Conservation (phyloP, 176 grass and related monocot species). For the Metroxylon sagu region DNA sequence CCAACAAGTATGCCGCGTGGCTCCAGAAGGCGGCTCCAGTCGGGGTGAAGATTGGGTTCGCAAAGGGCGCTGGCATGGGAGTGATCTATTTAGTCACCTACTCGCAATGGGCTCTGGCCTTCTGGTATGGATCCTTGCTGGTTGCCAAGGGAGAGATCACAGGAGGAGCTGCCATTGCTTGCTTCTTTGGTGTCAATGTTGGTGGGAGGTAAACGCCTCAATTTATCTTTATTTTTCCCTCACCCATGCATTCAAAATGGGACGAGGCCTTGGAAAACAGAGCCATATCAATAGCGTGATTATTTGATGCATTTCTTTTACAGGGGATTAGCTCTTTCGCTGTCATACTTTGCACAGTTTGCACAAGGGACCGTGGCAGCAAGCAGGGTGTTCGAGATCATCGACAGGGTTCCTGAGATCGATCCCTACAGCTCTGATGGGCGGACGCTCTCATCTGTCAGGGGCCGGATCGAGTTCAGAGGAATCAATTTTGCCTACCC, state of each 20-base stretch:
- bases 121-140: slow-evolving; percentile 52
- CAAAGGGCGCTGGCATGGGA: slow-evolving; percentile 62
- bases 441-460: slow-evolving; percentile 3
- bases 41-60: slow-evolving; percentile 51
- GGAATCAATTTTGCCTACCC: slow-evolving; percentile 57
- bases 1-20: slow-evolving; percentile 29
- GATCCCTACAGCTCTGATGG: slow-evolving; percentile 26
- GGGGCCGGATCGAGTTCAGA: slow-evolving; percentile 40
- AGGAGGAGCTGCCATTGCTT: slow-evolving; percentile 54
- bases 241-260: too few relatives aligned
- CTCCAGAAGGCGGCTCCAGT: slow-evolving; percentile 32
- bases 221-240: too few relatives aligned
- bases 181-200: slow-evolving; percentile 65
- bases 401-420: slow-evolving; percentile 44
- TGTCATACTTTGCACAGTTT: slow-evolving; percentile 51
- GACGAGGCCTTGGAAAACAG: too few relatives aligned
- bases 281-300: too few relatives aligned
- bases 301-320: neutral
- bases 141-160: slow-evolving; percentile 32
- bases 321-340: slow-evolving; percentile 40
- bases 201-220: slow-evolving; percentile 29
- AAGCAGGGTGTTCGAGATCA: slow-evolving; percentile 41
- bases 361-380: slow-evolving; percentile 42
- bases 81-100: slow-evolving; percentile 58
- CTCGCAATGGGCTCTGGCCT: slow-evolving; percentile 55